These are phyloP conservation scores for Rubus parviflorus DNA, from an alignment of 306 rosid species.

Conservation along the genomic window DNA sequence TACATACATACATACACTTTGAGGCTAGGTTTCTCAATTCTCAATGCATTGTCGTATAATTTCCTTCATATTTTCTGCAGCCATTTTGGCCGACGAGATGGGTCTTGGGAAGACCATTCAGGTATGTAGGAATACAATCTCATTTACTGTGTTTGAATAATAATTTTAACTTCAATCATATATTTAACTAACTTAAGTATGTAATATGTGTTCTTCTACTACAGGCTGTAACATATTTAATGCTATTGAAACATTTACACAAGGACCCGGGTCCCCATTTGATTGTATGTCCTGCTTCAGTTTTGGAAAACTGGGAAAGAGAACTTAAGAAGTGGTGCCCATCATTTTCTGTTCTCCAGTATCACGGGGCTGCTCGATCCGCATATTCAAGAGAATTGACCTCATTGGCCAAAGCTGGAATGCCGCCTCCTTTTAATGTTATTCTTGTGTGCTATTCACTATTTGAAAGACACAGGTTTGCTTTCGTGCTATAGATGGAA, in stretches of 20 bases:
- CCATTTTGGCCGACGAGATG: constrained; percentile 99
- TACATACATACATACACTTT: not conserved
- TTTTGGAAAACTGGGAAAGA: constrained; percentile 99
- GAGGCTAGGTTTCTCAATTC: constrained; percentile 12
- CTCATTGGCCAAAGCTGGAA: constrained; percentile 75
- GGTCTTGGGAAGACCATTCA: constrained; percentile 97
- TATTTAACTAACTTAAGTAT: constrained; percentile 12
- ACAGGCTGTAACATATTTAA: constrained; percentile 91
- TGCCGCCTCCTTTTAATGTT: constrained; percentile 91
- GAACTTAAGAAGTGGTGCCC: constrained; percentile 95
- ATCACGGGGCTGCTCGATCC: constrained; percentile 76
- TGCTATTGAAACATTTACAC: constrained; percentile 72
- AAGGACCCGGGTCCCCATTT: constrained; percentile 95
- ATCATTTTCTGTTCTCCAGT: constrained; percentile 76
- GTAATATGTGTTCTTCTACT: constrained; percentile 31
- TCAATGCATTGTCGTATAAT: constrained; percentile 14
- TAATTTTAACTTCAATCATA: not conserved
- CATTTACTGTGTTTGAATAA: constrained; percentile 6
- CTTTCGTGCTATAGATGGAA: constrained; percentile 14
- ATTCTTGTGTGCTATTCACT: constrained; percentile 96
- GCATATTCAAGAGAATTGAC: constrained; percentile 77
- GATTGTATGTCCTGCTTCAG: constrained; percentile 98
- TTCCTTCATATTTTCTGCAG: constrained; percentile 47
- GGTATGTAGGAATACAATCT: constrained; percentile 43
- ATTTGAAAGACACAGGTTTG: constrained; percentile 94